Conservation (phyloP, 192 early-diverging fungal genomes). For the Dimargaris xerosporica region DNA sequence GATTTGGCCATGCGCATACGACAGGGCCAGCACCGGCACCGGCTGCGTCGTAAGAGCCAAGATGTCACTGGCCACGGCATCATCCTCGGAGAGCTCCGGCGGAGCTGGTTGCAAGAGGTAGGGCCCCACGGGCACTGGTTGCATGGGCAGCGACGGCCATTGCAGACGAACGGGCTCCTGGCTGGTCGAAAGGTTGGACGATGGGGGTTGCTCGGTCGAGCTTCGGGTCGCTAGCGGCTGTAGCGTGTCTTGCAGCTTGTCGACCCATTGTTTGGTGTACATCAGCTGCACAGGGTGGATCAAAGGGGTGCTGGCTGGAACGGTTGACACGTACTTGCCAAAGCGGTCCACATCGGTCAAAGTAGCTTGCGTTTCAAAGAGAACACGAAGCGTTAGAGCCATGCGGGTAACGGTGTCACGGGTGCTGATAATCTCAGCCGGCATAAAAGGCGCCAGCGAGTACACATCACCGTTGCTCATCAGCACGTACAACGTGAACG, state of each 20-base stretch:
- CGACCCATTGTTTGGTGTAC: slow-evolving; percentile 7
- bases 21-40: slow-evolving; percentile 36
- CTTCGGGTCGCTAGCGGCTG: background rate
- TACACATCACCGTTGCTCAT: slow-evolving; percentile 57
- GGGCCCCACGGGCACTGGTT: slow-evolving; percentile 13
- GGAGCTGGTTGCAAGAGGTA: slow-evolving; percentile 33
- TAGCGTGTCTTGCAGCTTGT: background rate
- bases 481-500: slow-evolving; percentile 50
- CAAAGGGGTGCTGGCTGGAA: background rate
- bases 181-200: background rate
- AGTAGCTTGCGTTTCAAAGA: slow-evolving; percentile 6
- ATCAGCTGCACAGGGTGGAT: slow-evolving; percentile 6
- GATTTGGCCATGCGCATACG: slow-evolving; percentile 39
- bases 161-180: background rate
- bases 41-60: slow-evolving; percentile 25
- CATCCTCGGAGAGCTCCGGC: slow-evolving; percentile 13
- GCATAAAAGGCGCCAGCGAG: slow-evolving; percentile 63
- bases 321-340: slow-evolving; percentile 2
- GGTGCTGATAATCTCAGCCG: slow-evolving; percentile 16
- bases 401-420: slow-evolving; percentile 8
- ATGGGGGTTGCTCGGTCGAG: background rate
- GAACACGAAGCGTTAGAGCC: background rate
- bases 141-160: background rate
- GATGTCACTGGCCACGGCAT: slow-evolving; percentile 25
- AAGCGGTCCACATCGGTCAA: slow-evolving; percentile 9